Conservation (phyloP, 495 filamentous ascomycete species). For the Xylaria intraflava region DNA sequence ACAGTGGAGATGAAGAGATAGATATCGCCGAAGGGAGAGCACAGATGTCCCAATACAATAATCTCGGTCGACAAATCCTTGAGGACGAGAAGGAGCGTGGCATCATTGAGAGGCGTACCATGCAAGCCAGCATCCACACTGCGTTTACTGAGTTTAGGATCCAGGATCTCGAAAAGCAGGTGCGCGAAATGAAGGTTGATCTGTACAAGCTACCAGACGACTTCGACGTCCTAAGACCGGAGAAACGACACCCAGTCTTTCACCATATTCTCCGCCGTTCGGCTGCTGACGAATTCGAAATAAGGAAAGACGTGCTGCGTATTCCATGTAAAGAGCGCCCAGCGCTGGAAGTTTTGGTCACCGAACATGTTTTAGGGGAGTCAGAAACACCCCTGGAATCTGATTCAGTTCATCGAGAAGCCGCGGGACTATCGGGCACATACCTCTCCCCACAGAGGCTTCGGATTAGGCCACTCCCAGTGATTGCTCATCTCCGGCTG, state of each 20-base stretch:
- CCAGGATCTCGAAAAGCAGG: background rate
- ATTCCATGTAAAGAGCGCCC: background rate
- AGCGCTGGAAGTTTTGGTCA: background rate
- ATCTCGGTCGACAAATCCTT: background rate
- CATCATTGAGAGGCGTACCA: background rate
- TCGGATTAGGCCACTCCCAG: background rate
- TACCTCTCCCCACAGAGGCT: background rate
- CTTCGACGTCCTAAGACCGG: background rate
- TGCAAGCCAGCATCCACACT: background rate
- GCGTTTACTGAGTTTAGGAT: constrained; percentile 1
- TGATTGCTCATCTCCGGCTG: background rate
- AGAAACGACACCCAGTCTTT: background rate
- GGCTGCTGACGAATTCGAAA: background rate
- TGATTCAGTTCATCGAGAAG: background rate
- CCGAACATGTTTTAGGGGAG: background rate
- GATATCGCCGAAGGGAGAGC: background rate
- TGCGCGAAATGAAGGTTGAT: background rate
- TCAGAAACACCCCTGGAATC: background rate
- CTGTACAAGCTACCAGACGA: background rate
- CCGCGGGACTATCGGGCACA: background rate
- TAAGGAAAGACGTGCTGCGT: background rate
- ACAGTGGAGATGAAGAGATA: background rate
- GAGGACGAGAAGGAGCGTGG: background rate
- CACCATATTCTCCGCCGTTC: background rate
- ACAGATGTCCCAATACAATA: background rate